Percentiles rank a stretch among this genome's conserved stretches.
phyloP scores from a whole-genome alignment of 2,329 filamentous ascomycete genomes.

The Cytospora chrysosperma region DNA sequence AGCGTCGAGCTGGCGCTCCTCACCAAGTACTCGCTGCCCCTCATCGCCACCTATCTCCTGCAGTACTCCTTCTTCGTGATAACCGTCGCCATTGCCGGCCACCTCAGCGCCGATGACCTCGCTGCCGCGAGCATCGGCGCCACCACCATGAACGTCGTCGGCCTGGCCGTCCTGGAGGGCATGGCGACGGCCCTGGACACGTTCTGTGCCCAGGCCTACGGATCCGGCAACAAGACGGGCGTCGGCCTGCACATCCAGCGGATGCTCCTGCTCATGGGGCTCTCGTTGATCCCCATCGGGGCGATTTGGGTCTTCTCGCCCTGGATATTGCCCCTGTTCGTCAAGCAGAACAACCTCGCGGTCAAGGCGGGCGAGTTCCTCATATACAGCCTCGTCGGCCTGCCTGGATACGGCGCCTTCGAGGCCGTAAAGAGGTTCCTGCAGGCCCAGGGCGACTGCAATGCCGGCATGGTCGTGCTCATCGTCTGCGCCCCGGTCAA shows the following conservation, averaged over 20 bases:
- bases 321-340: slow-evolving; percentile 43
- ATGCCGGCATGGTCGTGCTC: slow-evolving; percentile 46
- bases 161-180: slow-evolving; percentile 50
- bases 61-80: slow-evolving; percentile 54
- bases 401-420: slow-evolving; percentile 54
- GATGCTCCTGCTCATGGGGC: slow-evolving; percentile 49
- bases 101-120: slow-evolving; percentile 51
- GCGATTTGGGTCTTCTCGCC: slow-evolving; percentile 49
- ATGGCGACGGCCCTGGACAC: slow-evolving; percentile 52
- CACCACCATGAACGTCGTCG: slow-evolving; percentile 55
- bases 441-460: slow-evolving; percentile 55
- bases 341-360: slow-evolving; percentile 48
- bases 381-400: slow-evolving; percentile 46
- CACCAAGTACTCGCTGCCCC: slow-evolving; percentile 42
- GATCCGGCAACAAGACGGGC: slow-evolving; percentile 44
- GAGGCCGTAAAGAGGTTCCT: slow-evolving; percentile 55
- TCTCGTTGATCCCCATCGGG: slow-evolving; percentile 48
- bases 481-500: slow-evolving; percentile 49
- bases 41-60: slow-evolving; percentile 53
- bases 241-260: slow-evolving; percentile 54
- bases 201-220: slow-evolving; percentile 51
- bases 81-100: slow-evolving; percentile 51
- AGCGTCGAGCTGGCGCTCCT: slow-evolving; percentile 23
- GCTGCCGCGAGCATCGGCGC: slow-evolving; percentile 52
- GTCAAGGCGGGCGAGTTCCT: slow-evolving; percentile 50